Conservation (phyloP, 768 basidiomycete genomes). For the Boletus edulis region DNA sequence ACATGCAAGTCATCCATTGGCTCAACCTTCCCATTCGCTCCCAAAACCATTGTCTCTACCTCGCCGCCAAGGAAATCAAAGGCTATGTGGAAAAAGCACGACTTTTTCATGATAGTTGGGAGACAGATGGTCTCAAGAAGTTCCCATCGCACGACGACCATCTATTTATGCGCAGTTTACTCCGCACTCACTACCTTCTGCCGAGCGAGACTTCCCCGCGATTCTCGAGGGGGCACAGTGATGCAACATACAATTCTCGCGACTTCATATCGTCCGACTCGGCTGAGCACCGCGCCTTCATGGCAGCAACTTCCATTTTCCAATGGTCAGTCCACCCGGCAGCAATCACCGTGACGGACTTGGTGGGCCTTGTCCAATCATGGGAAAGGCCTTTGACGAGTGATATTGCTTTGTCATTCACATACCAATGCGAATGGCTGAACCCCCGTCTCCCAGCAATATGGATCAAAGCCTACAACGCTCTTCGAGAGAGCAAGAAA, state of each 20-base stretch:
- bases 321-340: background rate
- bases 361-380: conserved; percentile 10
- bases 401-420: conserved; percentile 4
- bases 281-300: conserved; percentile 4
- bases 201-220: conserved; percentile 1
- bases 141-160: conserved; percentile 1
- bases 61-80: conserved; percentile 25
- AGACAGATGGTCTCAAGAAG: background rate
- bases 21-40: conserved; percentile 15
- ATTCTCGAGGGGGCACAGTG: background rate
- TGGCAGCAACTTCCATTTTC: conserved; percentile 1
- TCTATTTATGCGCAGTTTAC: conserved; percentile 15
- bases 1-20: conserved; percentile 14
- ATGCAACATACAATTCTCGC: conserved; percentile 9
- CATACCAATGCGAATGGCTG: conserved; percentile 32
- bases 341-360: background rate
- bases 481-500: conserved; percentile 14
- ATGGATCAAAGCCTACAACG: conserved; percentile 31
- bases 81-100: conserved; percentile 14
- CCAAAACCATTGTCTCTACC: conserved; percentile 29
- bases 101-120: conserved; percentile 4
- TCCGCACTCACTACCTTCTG: conserved; percentile 8
- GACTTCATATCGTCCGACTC: background rate
- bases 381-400: background rate
- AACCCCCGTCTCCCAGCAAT: conserved; percentile 7